These are phyloP conservation scores for Neurospora pannonica DNA, from an alignment of 495 filamentous ascomycete species.

Conservation along the genomic window DNA sequence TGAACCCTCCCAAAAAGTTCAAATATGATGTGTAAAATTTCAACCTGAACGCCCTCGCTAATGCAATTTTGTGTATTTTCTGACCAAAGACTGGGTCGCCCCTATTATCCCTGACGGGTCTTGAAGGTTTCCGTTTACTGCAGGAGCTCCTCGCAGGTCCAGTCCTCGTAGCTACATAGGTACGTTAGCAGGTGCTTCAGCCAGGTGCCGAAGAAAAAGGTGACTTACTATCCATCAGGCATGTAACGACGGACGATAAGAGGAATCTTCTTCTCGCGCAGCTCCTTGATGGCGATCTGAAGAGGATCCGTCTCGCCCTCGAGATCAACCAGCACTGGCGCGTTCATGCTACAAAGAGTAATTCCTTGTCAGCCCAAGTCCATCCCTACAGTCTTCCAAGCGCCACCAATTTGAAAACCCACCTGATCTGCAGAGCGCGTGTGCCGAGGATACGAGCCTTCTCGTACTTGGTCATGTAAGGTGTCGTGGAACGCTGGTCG, in stretches of 20 bases:
- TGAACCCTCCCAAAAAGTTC: neutral
- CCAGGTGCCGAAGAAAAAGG: neutral
- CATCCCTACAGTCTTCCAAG: neutral
- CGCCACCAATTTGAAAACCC: neutral
- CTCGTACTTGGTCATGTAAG: conserved; percentile 99
- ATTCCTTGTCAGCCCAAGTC: neutral
- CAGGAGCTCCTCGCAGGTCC: conserved; percentile 93
- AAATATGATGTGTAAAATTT: neutral
- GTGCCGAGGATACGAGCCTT: conserved; percentile 86
- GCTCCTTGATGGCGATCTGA: conserved; percentile 93
- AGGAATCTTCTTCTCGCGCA: conserved; percentile 97
- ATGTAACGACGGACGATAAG: conserved; percentile 89
- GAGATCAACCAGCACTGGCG: conserved; percentile 89
- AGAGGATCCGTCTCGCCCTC: conserved; percentile 97
- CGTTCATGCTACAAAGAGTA: conserved; percentile 73
- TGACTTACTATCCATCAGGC: conserved; percentile 87
- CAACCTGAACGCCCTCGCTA: conserved; percentile 24
- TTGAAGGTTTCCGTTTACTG: conserved; percentile 20
- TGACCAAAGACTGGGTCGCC: neutral
- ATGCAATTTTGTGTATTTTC: conserved; percentile 16
- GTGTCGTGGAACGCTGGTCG: conserved; percentile 83
- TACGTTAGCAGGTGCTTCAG: conserved; percentile 10
- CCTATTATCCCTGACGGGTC: neutral
- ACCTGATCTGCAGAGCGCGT: conserved; percentile 93
- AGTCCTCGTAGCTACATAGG: conserved; percentile 80